Evolutionary conservation across 2,329 filamentous ascomycete genomes (phyloP), one percentile per base, ranked within the genome.

Genomic region (Talaromyces sp.): DNA sequence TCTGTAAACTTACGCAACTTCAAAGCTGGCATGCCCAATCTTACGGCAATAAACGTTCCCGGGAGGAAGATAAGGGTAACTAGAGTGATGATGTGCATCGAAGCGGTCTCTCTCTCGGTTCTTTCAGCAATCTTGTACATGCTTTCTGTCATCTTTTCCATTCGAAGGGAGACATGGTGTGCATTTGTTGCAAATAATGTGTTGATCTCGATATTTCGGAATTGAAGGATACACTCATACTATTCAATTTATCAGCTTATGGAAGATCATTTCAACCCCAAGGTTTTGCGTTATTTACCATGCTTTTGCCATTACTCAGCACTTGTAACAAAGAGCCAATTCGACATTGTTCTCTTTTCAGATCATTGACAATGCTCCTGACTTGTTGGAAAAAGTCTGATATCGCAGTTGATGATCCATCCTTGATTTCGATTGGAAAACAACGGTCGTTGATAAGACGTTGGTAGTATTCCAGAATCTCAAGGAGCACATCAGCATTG

Each of bases 11-110:
- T 53, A 54, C 29, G 60, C 60, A 54, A 54, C 27, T 54, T 34
- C 51, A 54, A 34, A 34, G 17, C 13, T 38, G 60, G 60, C 34
- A 51, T 51, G 45, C 31, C 43, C 10, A 54, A 34, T 62, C 60
- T 62, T 62, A 62, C 60, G 29, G 60, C 60, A 40, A 62, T 54
- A 29, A 62, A 62, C 5, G 60, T 62, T 15, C 60, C 60, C 25
- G 60, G 60, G 1, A 62, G 60, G 27, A 62, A 62, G 19, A 62
- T 54, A 11, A 62, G 60, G 45, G 60, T 62, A n/a, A 51, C 60
- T 19, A 53, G 31, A 51, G 60, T 62, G 22, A 62, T 62, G 22
- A 62, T 62, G 25, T 62, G 60, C 60, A 62, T 62, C 22, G 49
- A 62, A 22, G 60, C 60, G 2, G 45, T 62, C 27, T 62, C 60